Evolutionary conservation across 2,329 filamentous ascomycete species (phyloP), one percentile per base, ranked within the genome.

Genomic region (Hyphodiscus sp.): DNA sequence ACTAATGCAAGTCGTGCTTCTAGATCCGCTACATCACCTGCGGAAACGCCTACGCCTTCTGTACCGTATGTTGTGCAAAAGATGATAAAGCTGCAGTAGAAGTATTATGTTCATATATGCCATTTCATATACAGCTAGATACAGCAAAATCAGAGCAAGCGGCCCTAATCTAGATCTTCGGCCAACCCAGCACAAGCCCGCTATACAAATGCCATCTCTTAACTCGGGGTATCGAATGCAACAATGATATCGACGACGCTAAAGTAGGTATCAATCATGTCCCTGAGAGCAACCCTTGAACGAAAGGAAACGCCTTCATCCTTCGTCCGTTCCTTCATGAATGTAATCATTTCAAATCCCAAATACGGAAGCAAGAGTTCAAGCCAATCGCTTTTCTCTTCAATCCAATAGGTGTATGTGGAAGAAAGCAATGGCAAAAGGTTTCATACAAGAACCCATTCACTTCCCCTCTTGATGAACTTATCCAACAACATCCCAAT

Each of bases 391-490:
- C 13, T 6, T 26, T 26, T 26, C 23, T 38, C 33, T 38, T 38
- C 2, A 13, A 38, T 13, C 33, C 33, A 38, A 38, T 38, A 38
- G 5, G 16, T 38, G 13, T 13, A 4, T 15, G 16, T 38, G 33
- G 5, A 38, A 38, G 11, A 38, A 38, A 13, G 33, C 33, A 38
- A 45, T 20, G 18, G 20, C 11, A 23, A 18, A 19, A 13, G 20
- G 42, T 45, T 16, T 67, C 51, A 68, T 11, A 69, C 60, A 45
- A 86, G 71, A 50, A 96, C 91, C 92, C 92, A 99, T 76, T 99
- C 92, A 64, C 87, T 95, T 20, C 92, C 91, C 61, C 91, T 83
- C 77, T 99, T 99, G 69, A 99, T 86, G 67, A 94, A 97, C 69
- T 97, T 99, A 70, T 99, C 94, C 62, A 99, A 76, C 74, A 99